Evolutionary conservation across 306 rosid genomes (phyloP).

Genomic region (Mimosa bimucronata): DNA sequence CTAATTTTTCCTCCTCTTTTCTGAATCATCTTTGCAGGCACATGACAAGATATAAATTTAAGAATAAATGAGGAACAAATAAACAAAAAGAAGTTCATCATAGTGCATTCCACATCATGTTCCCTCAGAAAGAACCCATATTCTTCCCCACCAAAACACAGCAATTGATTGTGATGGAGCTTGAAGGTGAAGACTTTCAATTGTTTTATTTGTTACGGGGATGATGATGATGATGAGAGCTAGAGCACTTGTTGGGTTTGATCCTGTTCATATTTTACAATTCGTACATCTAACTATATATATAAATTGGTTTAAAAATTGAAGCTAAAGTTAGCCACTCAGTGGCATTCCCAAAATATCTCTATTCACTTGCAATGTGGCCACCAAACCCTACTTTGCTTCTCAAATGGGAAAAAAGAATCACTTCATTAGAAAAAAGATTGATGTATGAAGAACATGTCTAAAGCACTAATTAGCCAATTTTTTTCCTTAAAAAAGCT

Average conservation of each 20-base stretch:
- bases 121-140: constrained; percentile 32
- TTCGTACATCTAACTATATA: neutral
- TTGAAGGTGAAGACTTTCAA: constrained; percentile 22
- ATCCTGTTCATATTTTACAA: constrained; percentile 4
- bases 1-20: neutral
- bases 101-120: constrained; percentile 51
- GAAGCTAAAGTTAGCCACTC: constrained; percentile 5
- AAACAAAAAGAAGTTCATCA: neutral
- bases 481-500: neutral
- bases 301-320: neutral
- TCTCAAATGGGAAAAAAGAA: constrained; percentile 3
- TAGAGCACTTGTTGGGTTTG: neutral
- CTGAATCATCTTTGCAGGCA: constrained; percentile 2
- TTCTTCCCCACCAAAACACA: constrained; percentile 23
- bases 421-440: neutral
- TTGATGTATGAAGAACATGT: neutral
- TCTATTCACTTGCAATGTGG: constrained; percentile 8
- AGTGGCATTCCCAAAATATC: neutral
- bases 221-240: neutral
- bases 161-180: constrained; percentile 15
- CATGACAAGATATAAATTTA: neutral
- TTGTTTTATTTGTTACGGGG: neutral
- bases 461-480: constrained; percentile 21
- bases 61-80: neutral
- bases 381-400: constrained; percentile 32